Evolutionary conservation across 768 basidiomycete genomes (phyloP).

Genomic region (Clitopilus hobsonii): DNA sequence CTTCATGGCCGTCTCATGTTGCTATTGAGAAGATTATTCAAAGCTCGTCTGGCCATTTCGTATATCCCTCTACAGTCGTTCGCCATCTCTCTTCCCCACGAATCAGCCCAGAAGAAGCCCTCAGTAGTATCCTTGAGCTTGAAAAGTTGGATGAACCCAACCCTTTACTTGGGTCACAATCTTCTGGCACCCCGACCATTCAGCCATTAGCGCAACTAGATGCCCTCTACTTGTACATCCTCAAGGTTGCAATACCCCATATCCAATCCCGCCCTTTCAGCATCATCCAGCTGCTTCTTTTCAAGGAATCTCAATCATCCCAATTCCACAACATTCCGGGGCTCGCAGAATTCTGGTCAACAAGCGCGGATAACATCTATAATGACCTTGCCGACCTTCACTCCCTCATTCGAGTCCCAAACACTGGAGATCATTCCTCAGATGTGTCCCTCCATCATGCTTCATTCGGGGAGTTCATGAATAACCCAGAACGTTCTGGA

Average conservation of each 20-base stretch:
- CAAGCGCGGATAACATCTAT: background rate
- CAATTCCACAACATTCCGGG: background rate
- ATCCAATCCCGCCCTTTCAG: background rate
- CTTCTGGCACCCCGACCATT: background rate
- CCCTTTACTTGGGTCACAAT: background rate
- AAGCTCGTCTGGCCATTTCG: background rate
- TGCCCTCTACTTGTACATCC: background rate
- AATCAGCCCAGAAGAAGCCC: background rate
- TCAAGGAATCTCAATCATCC: background rate
- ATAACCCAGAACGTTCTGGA: background rate
- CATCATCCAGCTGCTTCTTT: background rate
- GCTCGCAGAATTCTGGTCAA: background rate
- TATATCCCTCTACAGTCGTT: background rate
- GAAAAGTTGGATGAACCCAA: background rate
- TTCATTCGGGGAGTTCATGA: background rate
- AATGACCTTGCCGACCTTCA: background rate
- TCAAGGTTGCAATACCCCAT: background rate
- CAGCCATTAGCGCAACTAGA: background rate
- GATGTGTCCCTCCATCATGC: background rate
- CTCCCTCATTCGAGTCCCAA: background rate
- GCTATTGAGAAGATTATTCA: background rate
- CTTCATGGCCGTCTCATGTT: background rate
- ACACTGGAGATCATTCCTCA: background rate
- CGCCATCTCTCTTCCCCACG: background rate
- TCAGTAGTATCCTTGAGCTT: background rate